Base-by-base conservation (phyloP, 2,329 filamentous ascomycete genomes). In the Gnomoniopsis sp. region DNA sequence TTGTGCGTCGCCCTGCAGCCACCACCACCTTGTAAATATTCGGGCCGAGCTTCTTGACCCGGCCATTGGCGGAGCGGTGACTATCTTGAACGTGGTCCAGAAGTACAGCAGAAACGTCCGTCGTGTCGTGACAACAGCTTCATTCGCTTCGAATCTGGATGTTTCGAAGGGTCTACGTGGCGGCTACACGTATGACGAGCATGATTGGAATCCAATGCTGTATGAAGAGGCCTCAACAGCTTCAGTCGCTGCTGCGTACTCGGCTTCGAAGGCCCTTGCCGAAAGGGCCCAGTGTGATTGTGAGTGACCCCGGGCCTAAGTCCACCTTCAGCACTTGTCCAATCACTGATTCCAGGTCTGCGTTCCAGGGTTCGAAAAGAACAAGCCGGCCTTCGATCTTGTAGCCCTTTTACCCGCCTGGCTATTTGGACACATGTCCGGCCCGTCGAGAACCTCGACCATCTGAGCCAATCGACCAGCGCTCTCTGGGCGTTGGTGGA, bases 401-500 rank as follows among this genome's bases (percentile, higher is more conserved):
- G 22, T 59, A 19, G 47, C 51, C 23, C 19, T 63, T 10, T 46
- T 54, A 51, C 59, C 62, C 15, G 26, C 50, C n/a, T 60, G 38
- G 48, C 50, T 61, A 19, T 48, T 64, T 17, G 61, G 64, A 19
- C 59, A 3, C 57, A 62, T 30, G 57, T 44, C 49, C 30, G n/a
- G 4, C 30, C 34, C 17, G 38, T 49, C 6, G 43, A 23, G 33
- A 41, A 47, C 2, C 23, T 48, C 15, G 49, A 53, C 43, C 12
- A 41, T 23, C 50, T 57, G 15, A n/a, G n/a, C 33, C 53, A 55
- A 33, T 49, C 55, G 23, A 51, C 41, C 12, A 21, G 41, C 6
- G 48, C 56, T 61, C 56, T 66, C 15, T 65, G 57, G 59, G 34
- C 53, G 12, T 49, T 63, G 2, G 55, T 63, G 8, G 50, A 34